phyloP scores from a whole-genome alignment of 108 stramenopile species.

The Pseudonitzschia multiseries region DNA sequence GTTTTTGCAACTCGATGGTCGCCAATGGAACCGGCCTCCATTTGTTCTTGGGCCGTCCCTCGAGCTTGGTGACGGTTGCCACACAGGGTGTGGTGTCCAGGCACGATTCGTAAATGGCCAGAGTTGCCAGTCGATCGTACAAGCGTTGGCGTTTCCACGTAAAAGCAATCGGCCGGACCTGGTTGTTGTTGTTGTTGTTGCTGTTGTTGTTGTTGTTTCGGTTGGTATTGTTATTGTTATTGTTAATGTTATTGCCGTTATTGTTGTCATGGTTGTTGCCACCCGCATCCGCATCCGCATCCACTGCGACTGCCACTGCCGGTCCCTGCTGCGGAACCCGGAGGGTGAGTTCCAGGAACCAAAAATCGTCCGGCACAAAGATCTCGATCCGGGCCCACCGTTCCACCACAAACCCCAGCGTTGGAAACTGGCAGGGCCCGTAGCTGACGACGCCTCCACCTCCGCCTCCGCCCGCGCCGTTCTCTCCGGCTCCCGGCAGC shows the following conservation, averaged over 20 bases:
- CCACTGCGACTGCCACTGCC: too few species aligned
- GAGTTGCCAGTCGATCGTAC: slow-evolving; percentile 78
- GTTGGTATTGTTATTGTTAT: neutral
- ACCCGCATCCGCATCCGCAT: neutral
- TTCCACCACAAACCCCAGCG: slow-evolving; percentile 99
- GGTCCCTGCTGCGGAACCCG: slow-evolving; percentile 17
- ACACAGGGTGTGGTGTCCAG: slow-evolving; percentile 62
- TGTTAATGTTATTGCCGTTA: slow-evolving; percentile 10
- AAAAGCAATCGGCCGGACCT: slow-evolving; percentile 53
- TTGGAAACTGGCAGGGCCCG: slow-evolving; percentile 99
- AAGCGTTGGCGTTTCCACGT: slow-evolving; percentile 88
- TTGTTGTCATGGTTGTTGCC: neutral
- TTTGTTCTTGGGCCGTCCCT: slow-evolving; percentile 82
- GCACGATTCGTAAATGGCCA: slow-evolving; percentile 84
- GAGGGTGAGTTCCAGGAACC: slow-evolving; percentile 80
- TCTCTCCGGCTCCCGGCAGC: too few species aligned
- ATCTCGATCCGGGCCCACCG: slow-evolving; percentile 92
- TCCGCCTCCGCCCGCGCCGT: neutral
- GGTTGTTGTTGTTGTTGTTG: slow-evolving; percentile 26
- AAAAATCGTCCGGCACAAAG: slow-evolving; percentile 94
- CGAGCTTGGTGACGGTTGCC: slow-evolving; percentile 72
- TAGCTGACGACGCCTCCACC: slow-evolving; percentile 74
- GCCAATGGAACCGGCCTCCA: slow-evolving; percentile 93
- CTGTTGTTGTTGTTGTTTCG: slow-evolving; percentile 6
- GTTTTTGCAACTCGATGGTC: slow-evolving; percentile 97